Conservation (phyloP, 495 filamentous ascomycete species). For the Cercophora newfieldiana region DNA sequence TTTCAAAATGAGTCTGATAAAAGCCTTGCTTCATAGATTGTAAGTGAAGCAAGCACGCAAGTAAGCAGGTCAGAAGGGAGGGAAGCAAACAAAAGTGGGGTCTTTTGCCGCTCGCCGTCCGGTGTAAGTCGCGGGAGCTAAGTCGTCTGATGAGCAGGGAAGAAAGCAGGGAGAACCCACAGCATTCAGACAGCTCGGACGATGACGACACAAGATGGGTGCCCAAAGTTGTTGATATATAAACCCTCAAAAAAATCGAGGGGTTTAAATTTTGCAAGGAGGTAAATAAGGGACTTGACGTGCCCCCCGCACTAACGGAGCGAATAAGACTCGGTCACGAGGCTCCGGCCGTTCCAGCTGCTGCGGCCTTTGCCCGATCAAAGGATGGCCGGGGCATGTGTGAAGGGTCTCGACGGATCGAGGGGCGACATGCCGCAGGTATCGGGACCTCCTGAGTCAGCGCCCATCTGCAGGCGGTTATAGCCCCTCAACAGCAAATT, state of each 20-base stretch:
- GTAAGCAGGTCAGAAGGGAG: neutral
- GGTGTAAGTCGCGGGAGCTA: neutral
- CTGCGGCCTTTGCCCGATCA: neutral
- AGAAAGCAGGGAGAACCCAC: neutral
- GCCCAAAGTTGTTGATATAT: neutral
- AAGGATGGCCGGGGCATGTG: neutral
- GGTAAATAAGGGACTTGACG: neutral
- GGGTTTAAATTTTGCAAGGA: neutral
- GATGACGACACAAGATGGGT: neutral
- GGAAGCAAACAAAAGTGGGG: neutral
- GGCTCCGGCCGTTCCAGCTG: slow-evolving; percentile 1
- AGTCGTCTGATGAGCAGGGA: neutral
- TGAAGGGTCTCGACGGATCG: slow-evolving; percentile 4
- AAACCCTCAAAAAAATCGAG: neutral
- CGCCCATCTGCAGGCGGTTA: neutral
- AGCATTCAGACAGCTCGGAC: neutral
- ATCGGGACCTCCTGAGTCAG: neutral
- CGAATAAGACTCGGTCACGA: neutral
- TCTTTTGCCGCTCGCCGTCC: neutral
- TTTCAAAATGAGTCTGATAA: neutral
- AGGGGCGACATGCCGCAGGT: neutral
- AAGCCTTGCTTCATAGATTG: neutral
- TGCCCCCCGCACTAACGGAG: slow-evolving; percentile 5
- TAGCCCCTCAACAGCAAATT: neutral
- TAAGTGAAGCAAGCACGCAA: neutral